Conservation (phyloP, 805 yeast species). For the Cyberlindnera misumaiensis region DNA sequence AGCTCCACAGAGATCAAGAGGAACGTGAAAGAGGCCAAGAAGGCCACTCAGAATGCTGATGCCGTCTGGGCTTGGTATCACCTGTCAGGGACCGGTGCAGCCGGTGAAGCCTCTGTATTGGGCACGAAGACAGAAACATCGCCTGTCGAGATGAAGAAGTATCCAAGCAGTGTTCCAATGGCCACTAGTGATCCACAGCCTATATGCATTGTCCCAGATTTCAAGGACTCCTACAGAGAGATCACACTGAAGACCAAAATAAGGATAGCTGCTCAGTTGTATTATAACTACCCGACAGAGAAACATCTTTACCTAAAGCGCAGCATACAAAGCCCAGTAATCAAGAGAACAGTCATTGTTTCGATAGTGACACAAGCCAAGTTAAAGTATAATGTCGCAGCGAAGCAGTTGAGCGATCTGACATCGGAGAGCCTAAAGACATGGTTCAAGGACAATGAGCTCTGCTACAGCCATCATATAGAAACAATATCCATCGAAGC, state of each 20-base stretch:
- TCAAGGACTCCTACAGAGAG: constrained; percentile 22
- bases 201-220: constrained; percentile 13
- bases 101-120: constrained; percentile 19
- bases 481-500: constrained; percentile 29
- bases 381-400: constrained; percentile 4
- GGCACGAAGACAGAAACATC: constrained; percentile 17
- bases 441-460: constrained; percentile 8
- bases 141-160: constrained; percentile 15
- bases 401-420: constrained; percentile 21
- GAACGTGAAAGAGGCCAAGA: constrained; percentile 15
- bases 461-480: constrained; percentile 8
- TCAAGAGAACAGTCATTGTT: constrained; percentile 24
- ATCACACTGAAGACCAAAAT: constrained; percentile 29
- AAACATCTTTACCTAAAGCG: constrained; percentile 30
- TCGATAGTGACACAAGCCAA: constrained; percentile 28
- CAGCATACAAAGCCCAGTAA: constrained; percentile 12
- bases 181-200: neutral
- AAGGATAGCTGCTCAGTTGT: constrained; percentile 28
- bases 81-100: constrained; percentile 3
- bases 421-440: constrained; percentile 25
- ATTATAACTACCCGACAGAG: constrained; percentile 31
- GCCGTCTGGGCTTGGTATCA: constrained; percentile 23
- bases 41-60: constrained; percentile 12
- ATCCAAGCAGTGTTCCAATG: constrained; percentile 7
- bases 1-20: constrained; percentile 15